Conservation (phyloP, 345 rosid genomes). For the Physaria fendleri region DNA sequence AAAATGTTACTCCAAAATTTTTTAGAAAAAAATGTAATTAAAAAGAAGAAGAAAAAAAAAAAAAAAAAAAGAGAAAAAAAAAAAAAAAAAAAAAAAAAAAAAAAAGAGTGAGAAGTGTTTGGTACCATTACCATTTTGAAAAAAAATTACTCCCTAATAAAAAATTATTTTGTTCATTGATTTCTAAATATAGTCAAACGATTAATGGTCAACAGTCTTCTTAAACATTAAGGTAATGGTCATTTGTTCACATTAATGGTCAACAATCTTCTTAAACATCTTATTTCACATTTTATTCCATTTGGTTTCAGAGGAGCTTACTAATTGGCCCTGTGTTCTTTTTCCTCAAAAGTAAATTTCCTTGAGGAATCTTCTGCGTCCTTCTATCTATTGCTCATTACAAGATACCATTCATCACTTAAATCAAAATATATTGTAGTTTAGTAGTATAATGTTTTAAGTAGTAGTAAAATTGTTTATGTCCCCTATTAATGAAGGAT, state of each 20-base stretch:
- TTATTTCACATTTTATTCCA: no score
- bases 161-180: constrained; percentile 22
- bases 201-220: no score
- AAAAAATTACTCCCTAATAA: no score
- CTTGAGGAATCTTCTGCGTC: no score
- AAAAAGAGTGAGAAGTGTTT: background rate
- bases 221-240: no score
- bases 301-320: no score
- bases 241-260: no score
- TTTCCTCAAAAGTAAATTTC: no score
- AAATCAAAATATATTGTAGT: background rate
- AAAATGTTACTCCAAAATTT: background rate
- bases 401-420: no score
- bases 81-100: background rate
- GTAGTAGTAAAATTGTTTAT: no score
- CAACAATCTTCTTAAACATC: no score
- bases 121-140: constrained; percentile 1
- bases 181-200: background rate
- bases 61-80: background rate
- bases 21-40: constrained; percentile 1
- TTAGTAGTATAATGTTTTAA: background rate
- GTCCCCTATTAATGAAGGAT: background rate
- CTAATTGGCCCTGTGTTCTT: no score
- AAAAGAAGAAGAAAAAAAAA: constrained; percentile 6
- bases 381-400: background rate